Evolutionary conservation across 129 eudicot genomes (phyloP), one percentile per base, ranked within the genome.

Genomic region (Escallonia herrerae): DNA sequence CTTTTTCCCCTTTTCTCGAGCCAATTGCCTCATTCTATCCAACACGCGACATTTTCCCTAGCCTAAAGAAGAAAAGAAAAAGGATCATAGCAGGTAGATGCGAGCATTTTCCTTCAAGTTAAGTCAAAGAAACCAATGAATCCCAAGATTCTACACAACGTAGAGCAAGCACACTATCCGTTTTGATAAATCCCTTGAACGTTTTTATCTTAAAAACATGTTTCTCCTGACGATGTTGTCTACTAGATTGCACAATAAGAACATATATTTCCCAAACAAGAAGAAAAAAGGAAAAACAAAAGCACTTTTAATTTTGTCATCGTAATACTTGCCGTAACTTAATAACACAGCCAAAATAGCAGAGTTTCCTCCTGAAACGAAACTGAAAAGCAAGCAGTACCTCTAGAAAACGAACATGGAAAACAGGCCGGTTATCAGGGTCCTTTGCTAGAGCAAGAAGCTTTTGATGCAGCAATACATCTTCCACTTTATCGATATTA

Each of bases 401-500:
- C 97, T 91, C 97, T 41, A 91, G 14, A 68, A 82, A 73, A 37
- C 97, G 97, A 60, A 91, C 86, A 78, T 87, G 81, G 70, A 87
- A 91, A 76, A 75, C 93, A 37, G 93, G 95, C 45, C 75, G 80
- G 60, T 82, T 84, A 44, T 80, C 87, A 58, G 94, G 82, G 62
- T 91, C 93, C 70, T 83, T 87, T 42, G 97, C 97, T 67, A 55
- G 43, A 5, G 70, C 73, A 63, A 91, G 97, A 83, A 91, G 87
- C 78, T 77, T 87, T 54, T 80, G 95, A 76, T 91, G 97, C 72
- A 84, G 68, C 71, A 91, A 70, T 15, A 91, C 94, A 62, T 85
- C 96, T 81, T 91, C 96, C 61, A 59, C 96, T 85, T 83, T 87
- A 67, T 91, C 96, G 79, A 85, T 54, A 78, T 85, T 85, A 64